Conservation (phyloP, 2,329 filamentous ascomycete genomes). For the Dactylellina leptospora region DNA sequence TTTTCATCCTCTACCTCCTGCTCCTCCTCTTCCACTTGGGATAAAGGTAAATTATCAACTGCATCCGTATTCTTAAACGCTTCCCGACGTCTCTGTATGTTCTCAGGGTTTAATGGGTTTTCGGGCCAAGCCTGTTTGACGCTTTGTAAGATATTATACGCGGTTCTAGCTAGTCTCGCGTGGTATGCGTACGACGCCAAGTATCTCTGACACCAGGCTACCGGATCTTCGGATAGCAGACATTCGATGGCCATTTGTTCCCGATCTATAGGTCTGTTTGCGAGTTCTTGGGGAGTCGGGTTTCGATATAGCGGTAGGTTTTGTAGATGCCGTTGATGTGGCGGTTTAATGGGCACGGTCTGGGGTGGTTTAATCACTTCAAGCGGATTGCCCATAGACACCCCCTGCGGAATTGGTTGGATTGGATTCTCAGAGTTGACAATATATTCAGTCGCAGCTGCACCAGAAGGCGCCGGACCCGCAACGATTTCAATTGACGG, state of each 20-base stretch:
- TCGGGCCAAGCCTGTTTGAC: not conserved
- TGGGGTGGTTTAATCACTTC: too few relatives aligned
- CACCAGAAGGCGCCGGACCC: too few relatives aligned
- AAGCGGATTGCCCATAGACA: too few relatives aligned
- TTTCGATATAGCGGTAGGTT: too few relatives aligned
- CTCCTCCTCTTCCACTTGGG: not conserved
- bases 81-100: not conserved
- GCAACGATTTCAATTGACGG: too few relatives aligned
- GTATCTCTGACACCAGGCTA: not conserved
- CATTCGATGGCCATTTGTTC: not conserved
- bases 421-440: too few relatives aligned
- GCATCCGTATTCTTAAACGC: not conserved
- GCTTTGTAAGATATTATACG: not conserved
- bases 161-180: not conserved
- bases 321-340: too few relatives aligned
- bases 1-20: not conserved
- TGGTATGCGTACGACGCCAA: not conserved
- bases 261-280: not conserved
- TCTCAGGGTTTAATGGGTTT: not conserved
- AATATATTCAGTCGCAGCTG: too few relatives aligned
- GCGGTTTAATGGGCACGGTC: too few relatives aligned
- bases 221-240: not conserved
- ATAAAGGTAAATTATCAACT: not conserved
- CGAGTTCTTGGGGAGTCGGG: not conserved
- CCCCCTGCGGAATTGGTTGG: too few relatives aligned